Evolutionary conservation across 2,329 filamentous ascomycete genomes (phyloP), one percentile per base, ranked within the genome.

Genomic region (Ilyonectria mors-panacis): DNA sequence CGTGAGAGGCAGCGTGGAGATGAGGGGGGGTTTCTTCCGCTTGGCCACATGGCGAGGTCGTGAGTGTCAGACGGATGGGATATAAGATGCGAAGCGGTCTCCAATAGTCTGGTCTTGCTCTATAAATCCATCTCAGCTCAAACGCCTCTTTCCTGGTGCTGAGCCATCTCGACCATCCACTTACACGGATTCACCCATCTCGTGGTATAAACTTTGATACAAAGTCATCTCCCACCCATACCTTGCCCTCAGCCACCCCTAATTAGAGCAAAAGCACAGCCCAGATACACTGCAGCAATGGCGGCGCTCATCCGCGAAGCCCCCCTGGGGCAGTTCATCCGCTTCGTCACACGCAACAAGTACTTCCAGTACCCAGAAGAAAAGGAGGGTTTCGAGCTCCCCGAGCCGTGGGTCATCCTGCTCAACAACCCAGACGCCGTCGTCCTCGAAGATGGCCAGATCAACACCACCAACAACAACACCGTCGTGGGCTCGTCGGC

Each of bases 331-430:
- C 88, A 91, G 71, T 70, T 90, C 55, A 83, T 91, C 70, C 84
- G 89, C 71, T 87, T 82, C 71, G 56, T 85, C 60, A 88, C 88
- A 3, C 78, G 79, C 35, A 89, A 88, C 74, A 83, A 79, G 47
- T 75, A 86, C 48, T 80, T 91, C 13, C 82, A 85, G 65, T 91
- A 91, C 66, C 88, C 88, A 17, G 89, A 91, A 79, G 89, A 92
- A 69, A 81, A 80, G 66, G 71, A 84, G 23, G 87, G 81, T 70
- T 92, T 90, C 70, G 74, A 84, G 64, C 79, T 87, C 5, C 89
- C 88, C 4, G 76, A 78, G 23, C 65, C 77, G 1, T 83, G 81
- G 80, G 63, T 79, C 35, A 70, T 73, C n/a, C 73, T 82, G 44
- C 53, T 82, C 33, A 76, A 81, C 70, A 75, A 78, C 60, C 73